Evolutionary conservation across 176 grass and related monocot genomes (phyloP), one percentile per base, ranked within the genome.

Genomic region (Phoenix roebelenii): DNA sequence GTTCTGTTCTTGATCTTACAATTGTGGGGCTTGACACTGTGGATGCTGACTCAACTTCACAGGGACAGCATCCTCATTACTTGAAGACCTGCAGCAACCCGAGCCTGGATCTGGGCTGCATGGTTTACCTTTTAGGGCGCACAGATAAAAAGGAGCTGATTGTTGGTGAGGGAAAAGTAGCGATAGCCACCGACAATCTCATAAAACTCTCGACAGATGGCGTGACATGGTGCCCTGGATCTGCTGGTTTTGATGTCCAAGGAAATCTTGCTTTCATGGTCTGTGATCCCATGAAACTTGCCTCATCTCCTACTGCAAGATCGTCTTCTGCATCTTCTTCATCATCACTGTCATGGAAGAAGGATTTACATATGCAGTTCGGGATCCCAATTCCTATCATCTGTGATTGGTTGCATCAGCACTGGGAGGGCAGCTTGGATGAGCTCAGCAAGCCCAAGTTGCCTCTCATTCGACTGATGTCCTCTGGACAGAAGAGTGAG

Each of bases 211-310:
- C 64, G 0, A 83, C 68, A 0, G 77, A 82, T 73, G 90, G 90
- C 23, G 64, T 76, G 10, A 63, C 85, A 64, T 80, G 82, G 80
- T 75, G 85, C 18, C 85, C 82, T 51, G 90, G 90, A 55, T 95
- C 90, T 61, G 90, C 85, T 1, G 90, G 90, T 70, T 95, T 95
- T 18, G 90, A 95, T 44, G 79, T 70, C 54, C 79, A 95, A 63
- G 90, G 90, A 55, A 95, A 86, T 26, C 72, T 95, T 58, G 90
- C 90, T 64, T 95, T 95, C 60, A 86, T 95, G 82, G 76, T 95
- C 22, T 95, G 90, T 62, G 90, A 95, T 73, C 90, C 90, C 23
- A 89, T 89, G 90, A 95, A 95, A 70, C 68, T 95, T 30, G 83
- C 90, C 30, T 86, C 82, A 16, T 96, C 86, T 58, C 86, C 87